Percentiles rank a stretch among this genome's conserved stretches.
These are phyloP conservation scores for Cymbomonas tetramitiformis DNA, from an alignment of 139 green algal genomes.

Conservation along the genomic window DNA sequence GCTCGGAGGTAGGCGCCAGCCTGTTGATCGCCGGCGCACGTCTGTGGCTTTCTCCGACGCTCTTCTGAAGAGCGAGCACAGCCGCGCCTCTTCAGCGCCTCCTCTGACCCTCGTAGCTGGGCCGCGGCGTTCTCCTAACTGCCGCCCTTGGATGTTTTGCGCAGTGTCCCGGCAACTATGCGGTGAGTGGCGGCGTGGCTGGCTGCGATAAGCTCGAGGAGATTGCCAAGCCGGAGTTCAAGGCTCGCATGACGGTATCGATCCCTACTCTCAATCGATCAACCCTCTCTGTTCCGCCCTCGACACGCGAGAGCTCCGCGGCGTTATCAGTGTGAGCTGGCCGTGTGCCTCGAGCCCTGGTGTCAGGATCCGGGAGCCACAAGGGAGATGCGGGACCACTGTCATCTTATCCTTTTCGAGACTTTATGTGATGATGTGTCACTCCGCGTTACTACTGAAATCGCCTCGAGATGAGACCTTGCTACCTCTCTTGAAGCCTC, in stretches of 20 bases:
- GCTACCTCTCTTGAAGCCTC: too few relatives aligned
- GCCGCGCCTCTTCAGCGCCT: too few relatives aligned
- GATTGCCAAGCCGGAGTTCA: constrained; percentile 69
- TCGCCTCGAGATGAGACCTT: too few relatives aligned
- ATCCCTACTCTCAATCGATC: background rate
- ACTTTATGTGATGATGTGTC: too few relatives aligned
- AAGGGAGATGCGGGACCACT: too few relatives aligned
- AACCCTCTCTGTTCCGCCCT: background rate
- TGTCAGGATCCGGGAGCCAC: too few relatives aligned
- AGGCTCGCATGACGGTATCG: constrained; percentile 56
- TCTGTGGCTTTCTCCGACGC: background rate
- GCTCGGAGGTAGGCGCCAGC: too few relatives aligned
- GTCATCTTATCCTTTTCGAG: too few relatives aligned
- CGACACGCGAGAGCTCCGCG: background rate
- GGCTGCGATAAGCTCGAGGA: constrained; percentile 70
- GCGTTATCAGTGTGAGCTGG: background rate
- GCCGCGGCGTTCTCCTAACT: background rate
- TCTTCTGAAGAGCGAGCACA: background rate
- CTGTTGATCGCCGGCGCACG: too few relatives aligned
- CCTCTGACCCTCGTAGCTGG: background rate
- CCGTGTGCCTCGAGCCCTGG: background rate
- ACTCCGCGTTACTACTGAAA: too few relatives aligned
- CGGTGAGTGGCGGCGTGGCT: constrained; percentile 65
- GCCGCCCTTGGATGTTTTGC: too few relatives aligned
- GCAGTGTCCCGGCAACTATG: constrained; percentile 86